Evolutionary conservation across 2,329 filamentous ascomycete genomes (phyloP), one percentile per base, ranked within the genome.

Genomic region (Pseudopyrenochaeta lycopersici): DNA sequence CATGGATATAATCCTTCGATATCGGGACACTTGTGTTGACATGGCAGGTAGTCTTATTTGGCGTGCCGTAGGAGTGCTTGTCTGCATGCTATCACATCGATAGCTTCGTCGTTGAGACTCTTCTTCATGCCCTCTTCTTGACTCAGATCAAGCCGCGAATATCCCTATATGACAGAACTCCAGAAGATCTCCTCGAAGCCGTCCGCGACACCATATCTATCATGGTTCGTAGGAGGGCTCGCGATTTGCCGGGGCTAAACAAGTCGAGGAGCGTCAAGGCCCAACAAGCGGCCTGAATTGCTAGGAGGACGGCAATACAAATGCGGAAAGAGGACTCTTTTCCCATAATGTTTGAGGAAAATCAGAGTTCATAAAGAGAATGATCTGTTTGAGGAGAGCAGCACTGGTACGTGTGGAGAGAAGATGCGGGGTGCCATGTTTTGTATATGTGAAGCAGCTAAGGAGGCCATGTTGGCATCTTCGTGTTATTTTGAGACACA

Each of bases 231-330:
- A 27, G 9, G 4, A 27, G 23, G 23, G 23, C 23, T 27, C 40
- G 61, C 0, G 70, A 67, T 18, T 67, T 70, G 2, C 70, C 70
- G 0, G 71, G 71, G 33, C 60, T 63, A 41, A 71, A 56, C 1
- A 75, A 59, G 39, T 74, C 69, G 44, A 71, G 64, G 0, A 75
- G 56, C 1, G 67, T 69, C 1, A 73, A 51, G 33, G 60, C 44
- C 71, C 71, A 75, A 60, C 66, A 71, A 11, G 63, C 60, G 17
- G 66, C 52, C 54, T 75, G 71, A 31, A 74, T 52, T 17, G 63
- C 43, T 35, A 74, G 65, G 10, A 75, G 67, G 36, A 73, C 52
- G 32, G 60, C 56, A 48, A 75, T 66, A 61, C 62, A 66, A 40
- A 63, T 27, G 39, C 68, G 68, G 56, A 74, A 66, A 1, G 68